Evolutionary conservation across 371 early-diverging fungal genomes (phyloP).

Genomic region (Batkoa obscura): DNA sequence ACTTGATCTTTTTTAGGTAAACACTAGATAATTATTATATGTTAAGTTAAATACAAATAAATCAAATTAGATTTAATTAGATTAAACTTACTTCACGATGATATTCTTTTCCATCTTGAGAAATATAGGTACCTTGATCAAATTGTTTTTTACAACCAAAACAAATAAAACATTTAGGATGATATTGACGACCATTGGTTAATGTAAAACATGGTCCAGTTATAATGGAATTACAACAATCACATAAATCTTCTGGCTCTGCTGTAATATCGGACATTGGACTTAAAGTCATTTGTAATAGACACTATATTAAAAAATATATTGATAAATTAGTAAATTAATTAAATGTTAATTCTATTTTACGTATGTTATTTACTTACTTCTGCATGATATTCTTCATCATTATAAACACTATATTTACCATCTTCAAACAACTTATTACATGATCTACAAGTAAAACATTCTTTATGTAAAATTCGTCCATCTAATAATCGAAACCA

Average conservation of each 20-base stretch:
- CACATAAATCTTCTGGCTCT: slow-evolving; percentile 2
- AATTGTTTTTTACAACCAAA: slow-evolving; percentile 3
- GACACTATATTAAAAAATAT: not conserved
- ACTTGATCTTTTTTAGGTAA: slow-evolving; percentile 4
- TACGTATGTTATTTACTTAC: slow-evolving; percentile 6
- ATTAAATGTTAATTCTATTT: no score
- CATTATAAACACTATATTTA: slow-evolving; percentile 4
- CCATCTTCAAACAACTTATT: slow-evolving; percentile 2
- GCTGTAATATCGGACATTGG: slow-evolving; percentile 3
- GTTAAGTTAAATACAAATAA: not conserved
- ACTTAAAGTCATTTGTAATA: not conserved
- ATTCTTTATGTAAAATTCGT: slow-evolving; percentile 1
- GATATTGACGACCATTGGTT: slow-evolving; percentile 5
- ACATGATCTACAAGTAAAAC: not conserved
- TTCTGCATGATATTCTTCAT: slow-evolving; percentile 4
- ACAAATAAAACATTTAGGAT: slow-evolving; percentile 8
- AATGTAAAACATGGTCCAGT: slow-evolving; percentile 3
- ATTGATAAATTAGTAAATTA: not conserved
- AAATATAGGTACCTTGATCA: slow-evolving; percentile 5
- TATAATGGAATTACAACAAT: not conserved
- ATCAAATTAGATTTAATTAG: no score
- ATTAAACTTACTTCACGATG: slow-evolving; percentile 5
- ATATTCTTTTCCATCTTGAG: slow-evolving; percentile 2
- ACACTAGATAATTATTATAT: slow-evolving; percentile 1
- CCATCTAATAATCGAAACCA: slow-evolving; percentile 3